Conservation (phyloP, 2,329 filamentous ascomycete species). For the Aspergillus phoenicis region DNA sequence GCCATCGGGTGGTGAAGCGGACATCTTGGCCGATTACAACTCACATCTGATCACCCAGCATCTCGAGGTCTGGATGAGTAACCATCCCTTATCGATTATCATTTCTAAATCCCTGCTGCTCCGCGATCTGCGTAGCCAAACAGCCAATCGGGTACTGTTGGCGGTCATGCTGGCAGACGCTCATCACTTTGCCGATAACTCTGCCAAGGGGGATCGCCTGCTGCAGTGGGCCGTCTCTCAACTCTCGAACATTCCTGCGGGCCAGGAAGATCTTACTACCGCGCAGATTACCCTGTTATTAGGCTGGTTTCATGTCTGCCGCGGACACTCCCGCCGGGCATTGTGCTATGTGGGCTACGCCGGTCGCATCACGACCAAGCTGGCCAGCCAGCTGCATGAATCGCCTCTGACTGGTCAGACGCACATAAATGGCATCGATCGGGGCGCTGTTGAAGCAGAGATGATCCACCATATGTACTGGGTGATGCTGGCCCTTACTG, state of each 20-base stretch:
- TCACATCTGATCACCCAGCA: slow-evolving; percentile 1
- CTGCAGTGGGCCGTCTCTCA: not conserved
- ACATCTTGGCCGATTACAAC: not conserved
- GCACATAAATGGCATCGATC: slow-evolving; percentile 1
- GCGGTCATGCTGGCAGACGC: slow-evolving; percentile 9
- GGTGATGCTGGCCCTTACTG: not conserved
- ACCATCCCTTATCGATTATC: slow-evolving; percentile 3
- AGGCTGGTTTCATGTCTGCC: slow-evolving; percentile 8
- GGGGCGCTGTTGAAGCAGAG: not conserved
- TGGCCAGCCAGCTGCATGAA: not conserved
- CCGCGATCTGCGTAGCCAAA: not conserved
- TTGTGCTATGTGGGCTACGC: slow-evolving; percentile 9
- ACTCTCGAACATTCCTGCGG: not conserved
- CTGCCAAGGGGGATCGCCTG: not conserved
- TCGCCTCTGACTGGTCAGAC: not conserved
- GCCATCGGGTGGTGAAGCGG: not conserved
- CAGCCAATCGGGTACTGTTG: slow-evolving; percentile 1
- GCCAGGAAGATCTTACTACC: slow-evolving; percentile 1
- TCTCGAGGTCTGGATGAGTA: slow-evolving; percentile 10
- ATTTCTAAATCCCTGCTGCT: slow-evolving; percentile 11
- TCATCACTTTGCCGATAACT: not conserved
- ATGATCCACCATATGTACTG: slow-evolving; percentile 6
- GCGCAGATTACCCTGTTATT: slow-evolving; percentile 2
- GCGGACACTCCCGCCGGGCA: not conserved
- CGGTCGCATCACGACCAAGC: not conserved